These are phyloP conservation scores for Misopates orontium DNA, from an alignment of 257 asterid genomes.

Conservation along the genomic window DNA sequence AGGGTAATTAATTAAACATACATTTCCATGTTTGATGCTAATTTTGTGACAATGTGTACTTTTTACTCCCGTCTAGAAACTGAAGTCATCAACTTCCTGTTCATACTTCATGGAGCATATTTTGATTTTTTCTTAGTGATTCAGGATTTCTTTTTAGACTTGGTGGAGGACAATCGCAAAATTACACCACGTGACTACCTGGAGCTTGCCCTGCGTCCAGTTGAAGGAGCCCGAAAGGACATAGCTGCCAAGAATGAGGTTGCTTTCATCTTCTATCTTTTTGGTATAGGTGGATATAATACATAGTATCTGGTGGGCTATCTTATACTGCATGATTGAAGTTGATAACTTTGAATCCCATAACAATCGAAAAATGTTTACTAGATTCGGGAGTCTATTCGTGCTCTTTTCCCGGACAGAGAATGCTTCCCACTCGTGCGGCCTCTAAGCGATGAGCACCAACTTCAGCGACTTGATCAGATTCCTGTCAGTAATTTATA, in stretches of 20 bases:
- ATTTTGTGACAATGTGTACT: slow-evolving; percentile 1
- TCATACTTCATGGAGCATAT: slow-evolving; percentile 1
- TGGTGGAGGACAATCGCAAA: slow-evolving; percentile 79
- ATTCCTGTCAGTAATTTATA: slow-evolving; percentile 55
- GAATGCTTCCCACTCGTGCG: slow-evolving; percentile 97
- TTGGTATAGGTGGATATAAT: not conserved
- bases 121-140: slow-evolving; percentile 15
- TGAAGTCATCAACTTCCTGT: slow-evolving; percentile 5
- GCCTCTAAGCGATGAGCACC: slow-evolving; percentile 80
- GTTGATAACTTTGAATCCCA: slow-evolving; percentile 11
- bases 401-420: slow-evolving; percentile 97
- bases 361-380: too few species aligned
- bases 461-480: slow-evolving; percentile 89
- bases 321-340: slow-evolving; percentile 6
- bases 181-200: slow-evolving; percentile 98
- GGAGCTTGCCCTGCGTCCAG: slow-evolving; percentile 88
- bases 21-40: not conserved
- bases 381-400: slow-evolving; percentile 96
- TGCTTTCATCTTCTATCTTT: slow-evolving; percentile 1
- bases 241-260: slow-evolving; percentile 95
- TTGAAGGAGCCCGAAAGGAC: slow-evolving; percentile 74
- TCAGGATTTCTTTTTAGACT: slow-evolving; percentile 93
- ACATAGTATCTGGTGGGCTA: not conserved
- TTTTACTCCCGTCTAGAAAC: slow-evolving; percentile 4
- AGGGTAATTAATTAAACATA: slow-evolving; percentile 57